These are phyloP conservation scores for Claviceps monticola DNA, from an alignment of 2,329 filamentous ascomycete genomes.

Conservation along the genomic window DNA sequence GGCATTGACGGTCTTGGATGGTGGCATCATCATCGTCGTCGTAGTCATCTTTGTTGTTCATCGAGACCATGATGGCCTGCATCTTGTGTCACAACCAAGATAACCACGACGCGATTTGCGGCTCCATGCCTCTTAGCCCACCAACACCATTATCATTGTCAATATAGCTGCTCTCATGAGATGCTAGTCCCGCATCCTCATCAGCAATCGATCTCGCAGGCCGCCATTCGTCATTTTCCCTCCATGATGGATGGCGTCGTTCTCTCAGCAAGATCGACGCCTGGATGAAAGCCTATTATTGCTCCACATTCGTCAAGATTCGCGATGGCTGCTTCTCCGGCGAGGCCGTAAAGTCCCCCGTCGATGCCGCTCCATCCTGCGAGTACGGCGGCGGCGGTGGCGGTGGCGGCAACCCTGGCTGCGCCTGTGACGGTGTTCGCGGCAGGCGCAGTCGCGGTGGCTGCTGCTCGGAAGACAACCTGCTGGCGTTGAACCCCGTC, in stretches of 20 bases:
- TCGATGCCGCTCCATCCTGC: too few species aligned
- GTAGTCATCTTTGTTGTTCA: too few species aligned
- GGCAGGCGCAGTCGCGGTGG: background rate
- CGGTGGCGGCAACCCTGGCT: too few species aligned
- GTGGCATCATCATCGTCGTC: too few species aligned
- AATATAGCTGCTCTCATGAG: background rate
- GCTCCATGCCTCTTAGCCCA: background rate
- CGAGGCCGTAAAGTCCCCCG: too few species aligned
- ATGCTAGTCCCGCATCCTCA: conserved; percentile 8
- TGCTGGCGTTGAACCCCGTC: conserved; percentile 3
- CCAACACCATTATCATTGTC: background rate
- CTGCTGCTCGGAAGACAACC: conserved; percentile 1
- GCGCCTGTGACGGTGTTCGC: too few species aligned
- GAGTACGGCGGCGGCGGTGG: too few species aligned
- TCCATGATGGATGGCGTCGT: background rate
- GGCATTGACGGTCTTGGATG: too few species aligned
- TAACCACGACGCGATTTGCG: background rate
- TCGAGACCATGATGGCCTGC: background rate
- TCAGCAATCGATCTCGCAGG: conserved; percentile 17
- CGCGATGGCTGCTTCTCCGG: too few species aligned
- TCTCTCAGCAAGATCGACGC: background rate
- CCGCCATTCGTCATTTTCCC: background rate
- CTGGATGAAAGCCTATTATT: conserved; percentile 10
- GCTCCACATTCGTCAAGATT: too few species aligned
- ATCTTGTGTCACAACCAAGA: background rate